These are phyloP conservation scores for Acanthamoeba quina DNA, from an alignment of 208 protist species.

Conservation along the genomic window DNA sequence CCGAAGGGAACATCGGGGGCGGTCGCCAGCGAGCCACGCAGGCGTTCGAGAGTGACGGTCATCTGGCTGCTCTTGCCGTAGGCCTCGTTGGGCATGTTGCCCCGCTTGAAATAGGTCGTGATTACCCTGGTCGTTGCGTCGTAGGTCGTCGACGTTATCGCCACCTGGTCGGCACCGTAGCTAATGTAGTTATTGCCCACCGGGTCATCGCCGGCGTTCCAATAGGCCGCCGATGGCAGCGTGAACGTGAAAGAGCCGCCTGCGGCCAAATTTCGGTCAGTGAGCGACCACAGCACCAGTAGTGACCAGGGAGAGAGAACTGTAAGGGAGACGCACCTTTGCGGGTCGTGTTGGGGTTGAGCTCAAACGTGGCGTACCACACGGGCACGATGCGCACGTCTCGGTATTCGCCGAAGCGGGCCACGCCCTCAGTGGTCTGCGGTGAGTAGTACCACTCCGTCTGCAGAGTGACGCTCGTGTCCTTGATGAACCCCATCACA, in stretches of 20 bases:
- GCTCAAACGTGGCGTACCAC: slow-evolving; percentile 53
- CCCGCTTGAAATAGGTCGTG: slow-evolving; percentile 8
- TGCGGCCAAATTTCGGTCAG: neutral
- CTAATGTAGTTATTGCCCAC: slow-evolving; percentile 10
- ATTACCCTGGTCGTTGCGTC: neutral
- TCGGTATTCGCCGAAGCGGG: slow-evolving; percentile 37
- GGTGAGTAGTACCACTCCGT: slow-evolving; percentile 65
- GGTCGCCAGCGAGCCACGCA: neutral
- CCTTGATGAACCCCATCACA: slow-evolving; percentile 58
- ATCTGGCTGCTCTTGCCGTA: slow-evolving; percentile 65
- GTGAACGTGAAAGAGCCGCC: neutral
- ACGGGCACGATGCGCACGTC: slow-evolving; percentile 24
- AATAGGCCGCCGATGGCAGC: neutral
- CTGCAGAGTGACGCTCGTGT: slow-evolving; percentile 5
- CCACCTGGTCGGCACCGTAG: slow-evolving; percentile 17
- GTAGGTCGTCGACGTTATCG: no score
- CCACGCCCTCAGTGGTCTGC: neutral
- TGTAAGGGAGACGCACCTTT: slow-evolving; percentile 9
- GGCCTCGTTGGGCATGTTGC: slow-evolving; percentile 68
- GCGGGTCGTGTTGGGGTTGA: slow-evolving; percentile 67
- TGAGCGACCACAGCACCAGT: neutral
- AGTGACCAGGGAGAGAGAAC: neutral
- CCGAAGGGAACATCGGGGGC: neutral
- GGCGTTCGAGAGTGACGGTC: slow-evolving; percentile 20
- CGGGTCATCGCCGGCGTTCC: neutral